These are phyloP conservation scores for Blastocystis sp. DNA, from an alignment of 352 stramenopile genomes.

Conservation along the genomic window DNA sequence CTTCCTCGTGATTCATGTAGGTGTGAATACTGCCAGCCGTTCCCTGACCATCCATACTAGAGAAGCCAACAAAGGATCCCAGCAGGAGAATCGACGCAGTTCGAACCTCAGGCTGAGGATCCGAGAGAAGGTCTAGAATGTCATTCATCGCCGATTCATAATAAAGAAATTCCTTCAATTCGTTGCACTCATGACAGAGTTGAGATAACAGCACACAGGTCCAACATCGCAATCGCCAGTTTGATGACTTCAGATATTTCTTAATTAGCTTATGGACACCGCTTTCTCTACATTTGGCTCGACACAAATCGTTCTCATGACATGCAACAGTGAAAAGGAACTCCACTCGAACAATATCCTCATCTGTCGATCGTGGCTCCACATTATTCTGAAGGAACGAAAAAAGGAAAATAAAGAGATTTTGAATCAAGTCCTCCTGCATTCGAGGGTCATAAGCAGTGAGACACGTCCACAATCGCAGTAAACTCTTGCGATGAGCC, in stretches of 20 bases:
- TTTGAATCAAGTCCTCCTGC: slow-evolving; percentile 47
- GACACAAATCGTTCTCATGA: background rate
- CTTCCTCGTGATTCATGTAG: background rate
- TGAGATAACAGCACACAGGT: slow-evolving; percentile 21
- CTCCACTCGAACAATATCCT: slow-evolving; percentile 7
- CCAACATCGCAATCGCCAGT: slow-evolving; percentile 9
- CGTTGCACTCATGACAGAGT: slow-evolving; percentile 24
- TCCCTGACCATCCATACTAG: background rate
- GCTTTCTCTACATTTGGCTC: background rate
- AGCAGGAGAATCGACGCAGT: background rate
- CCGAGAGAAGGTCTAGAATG: background rate
- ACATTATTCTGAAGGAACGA: slow-evolving; percentile 13
- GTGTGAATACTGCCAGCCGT: background rate
- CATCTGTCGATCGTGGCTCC: background rate
- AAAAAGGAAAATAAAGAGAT: background rate
- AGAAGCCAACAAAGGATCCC: slow-evolving; percentile 40
- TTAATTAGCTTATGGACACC: background rate
- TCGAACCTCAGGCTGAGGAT: slow-evolving; percentile 11
- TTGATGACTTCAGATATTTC: slow-evolving; percentile 4
- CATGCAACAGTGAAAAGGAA: slow-evolving; percentile 1
- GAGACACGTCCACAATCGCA: slow-evolving; percentile 21
- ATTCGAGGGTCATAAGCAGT: background rate
- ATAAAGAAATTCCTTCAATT: slow-evolving; percentile 17
- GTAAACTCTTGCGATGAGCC: background rate
- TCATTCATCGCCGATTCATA: background rate